Evolutionary conservation across 345 rosid species (phyloP).

Genomic region (Salix brachista): DNA sequence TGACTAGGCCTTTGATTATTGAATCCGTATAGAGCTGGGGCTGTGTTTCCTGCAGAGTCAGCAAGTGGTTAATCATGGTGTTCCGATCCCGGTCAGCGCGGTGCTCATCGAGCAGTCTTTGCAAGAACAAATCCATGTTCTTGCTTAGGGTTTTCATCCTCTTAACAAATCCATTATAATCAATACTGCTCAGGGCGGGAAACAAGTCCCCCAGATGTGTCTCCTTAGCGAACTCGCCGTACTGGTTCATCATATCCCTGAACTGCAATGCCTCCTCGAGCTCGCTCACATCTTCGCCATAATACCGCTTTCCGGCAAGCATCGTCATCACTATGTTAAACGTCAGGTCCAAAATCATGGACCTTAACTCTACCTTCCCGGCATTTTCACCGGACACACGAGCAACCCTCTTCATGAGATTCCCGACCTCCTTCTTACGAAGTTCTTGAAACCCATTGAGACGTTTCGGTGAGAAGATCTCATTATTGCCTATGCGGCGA

Average conservation of each 20-base stretch:
- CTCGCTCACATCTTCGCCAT: conserved; percentile 32
- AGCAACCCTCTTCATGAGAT: conserved; percentile 34
- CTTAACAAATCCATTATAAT: conserved; percentile 21
- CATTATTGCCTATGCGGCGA: conserved; percentile 39
- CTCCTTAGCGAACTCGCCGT: conserved; percentile 10
- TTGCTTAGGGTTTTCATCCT: conserved; percentile 12
- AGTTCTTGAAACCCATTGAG: conserved; percentile 27
- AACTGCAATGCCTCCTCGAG: conserved; percentile 36
- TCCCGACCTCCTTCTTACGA: conserved; percentile 44
- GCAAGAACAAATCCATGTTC: conserved; percentile 37
- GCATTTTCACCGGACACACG: conserved; percentile 1
- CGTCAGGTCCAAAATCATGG: conserved; percentile 4
- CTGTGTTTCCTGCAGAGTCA: conserved; percentile 35
- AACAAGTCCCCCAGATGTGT: conserved; percentile 42
- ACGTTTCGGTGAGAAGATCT: conserved; percentile 52
- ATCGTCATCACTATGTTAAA: conserved; percentile 7
- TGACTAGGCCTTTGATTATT: conserved; percentile 40
- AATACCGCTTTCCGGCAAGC: conserved; percentile 30
- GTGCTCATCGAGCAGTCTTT: conserved; percentile 44
- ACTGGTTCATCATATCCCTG: conserved; percentile 36
- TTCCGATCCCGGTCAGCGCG: conserved; percentile 11
- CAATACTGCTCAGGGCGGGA: conserved; percentile 39
- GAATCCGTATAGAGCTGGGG: conserved; percentile 41
- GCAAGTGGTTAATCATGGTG: conserved; percentile 46
- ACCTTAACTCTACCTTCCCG: conserved; percentile 8